These are phyloP conservation scores for Penicillium coprophilum DNA, from an alignment of 495 filamentous ascomycete species.

Conservation along the genomic window DNA sequence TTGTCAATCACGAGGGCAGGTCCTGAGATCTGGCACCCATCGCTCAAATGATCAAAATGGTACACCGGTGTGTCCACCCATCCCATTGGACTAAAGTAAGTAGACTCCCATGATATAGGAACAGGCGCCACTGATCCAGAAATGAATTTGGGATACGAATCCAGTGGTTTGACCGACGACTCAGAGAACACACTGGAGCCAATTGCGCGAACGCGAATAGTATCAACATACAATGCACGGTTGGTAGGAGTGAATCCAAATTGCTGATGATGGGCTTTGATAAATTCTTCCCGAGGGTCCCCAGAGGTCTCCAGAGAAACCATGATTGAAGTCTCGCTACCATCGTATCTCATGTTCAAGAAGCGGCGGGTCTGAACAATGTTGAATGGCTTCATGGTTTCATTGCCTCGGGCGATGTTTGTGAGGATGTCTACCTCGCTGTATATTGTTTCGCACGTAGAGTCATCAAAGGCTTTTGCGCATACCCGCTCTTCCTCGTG, in stretches of 20 bases:
- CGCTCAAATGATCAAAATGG: constrained; percentile 66
- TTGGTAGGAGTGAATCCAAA: constrained; percentile 88
- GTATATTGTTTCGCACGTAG: constrained; percentile 25
- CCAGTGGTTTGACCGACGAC: background rate
- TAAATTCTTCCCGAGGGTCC: constrained; percentile 76
- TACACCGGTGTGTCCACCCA: constrained; percentile 75
- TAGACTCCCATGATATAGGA: constrained; percentile 45
- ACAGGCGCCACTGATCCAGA: constrained; percentile 13
- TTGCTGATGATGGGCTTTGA: constrained; percentile 83
- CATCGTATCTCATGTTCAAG: constrained; percentile 48
- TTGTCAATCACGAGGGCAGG: constrained; percentile 87
- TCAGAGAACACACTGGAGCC: constrained; percentile 25
- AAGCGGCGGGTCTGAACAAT: constrained; percentile 31
- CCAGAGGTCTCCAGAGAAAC: constrained; percentile 35
- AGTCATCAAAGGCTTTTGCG: constrained; percentile 65
- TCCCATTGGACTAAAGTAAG: constrained; percentile 36
- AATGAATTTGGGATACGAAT: background rate
- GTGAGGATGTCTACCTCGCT: constrained; percentile 58
- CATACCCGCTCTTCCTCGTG: constrained; percentile 55
- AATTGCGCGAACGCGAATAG: constrained; percentile 79
- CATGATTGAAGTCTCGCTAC: constrained; percentile 49
- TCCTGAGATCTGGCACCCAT: constrained; percentile 70
- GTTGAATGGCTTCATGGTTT: constrained; percentile 15
- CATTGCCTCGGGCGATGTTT: background rate
- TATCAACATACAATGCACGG: constrained; percentile 54